Base-by-base conservation (phyloP, 1,139 yeast genomes). In the Blastobotrys arbuscula region DNA sequence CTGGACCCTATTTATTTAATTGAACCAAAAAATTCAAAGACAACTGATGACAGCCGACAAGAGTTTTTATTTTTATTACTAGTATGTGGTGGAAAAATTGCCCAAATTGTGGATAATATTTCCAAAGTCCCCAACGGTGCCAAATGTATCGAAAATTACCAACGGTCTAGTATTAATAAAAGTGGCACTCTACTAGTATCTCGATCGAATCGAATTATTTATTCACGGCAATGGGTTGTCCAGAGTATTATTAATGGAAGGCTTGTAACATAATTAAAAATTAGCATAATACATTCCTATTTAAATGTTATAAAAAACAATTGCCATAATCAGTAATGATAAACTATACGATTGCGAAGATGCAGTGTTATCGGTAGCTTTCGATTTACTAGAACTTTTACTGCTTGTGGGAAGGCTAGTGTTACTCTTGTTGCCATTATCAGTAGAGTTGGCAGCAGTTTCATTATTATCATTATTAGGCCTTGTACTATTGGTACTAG, bases 211-310 rank as follows among this genome's bases (percentile, higher is more conserved):
- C 34, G 21, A 16, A 42, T 55, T 34, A 46, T 43, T 16, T 57
- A 58, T 46, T 57, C 53, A 39, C 56, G 61, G 7, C 64, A 64
- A 37, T 66, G 70, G 69, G 52, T 66, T 30, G 55, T 63, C 15
- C 68, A 64, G 40, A 58, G 65, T 44, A 52, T 66, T 34, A 63
- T 66, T 19, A 64, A 62, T 49, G 64, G 64, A 20, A 55, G 62
- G 7, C 28, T 63, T 2, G 58, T 65, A 2, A 60, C 50, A 49
- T 19, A 38, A 31, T 3, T 10, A 18, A 13, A 26, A 26, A 15
- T 8, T 12, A n/a, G 8, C 4, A 7, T 7, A 36, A 36, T n/a
- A 36, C 24, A 19, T n/a, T 18, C 9, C 6, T 21, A 18, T 15
- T 38, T 24, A 38, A 9, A n/a, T 5, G 15, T 38, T 28, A 9